Base-by-base conservation (phyloP, 139 green algal species). In the Nannochloris sp. region DNA sequence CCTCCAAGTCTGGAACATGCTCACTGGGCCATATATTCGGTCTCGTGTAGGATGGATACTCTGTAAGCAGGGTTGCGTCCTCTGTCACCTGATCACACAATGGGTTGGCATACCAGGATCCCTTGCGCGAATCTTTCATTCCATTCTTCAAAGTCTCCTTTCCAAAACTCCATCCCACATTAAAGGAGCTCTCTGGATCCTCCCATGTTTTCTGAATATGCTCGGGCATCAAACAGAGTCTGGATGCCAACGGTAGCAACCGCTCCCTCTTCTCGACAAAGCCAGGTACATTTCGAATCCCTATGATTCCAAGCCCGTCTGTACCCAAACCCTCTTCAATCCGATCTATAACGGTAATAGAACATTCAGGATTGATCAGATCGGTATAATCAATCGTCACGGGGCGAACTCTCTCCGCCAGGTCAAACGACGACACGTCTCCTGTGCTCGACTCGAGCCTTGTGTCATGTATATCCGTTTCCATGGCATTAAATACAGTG, bases 101-200 rank as follows among this genome's bases (percentile, higher is more conserved):
- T 3, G 84, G 84, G 69, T 91, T 92, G 53, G 78, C 84, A 31
- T 92, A 91, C 60, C 67, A 90, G 33, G 56, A 76, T 51, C 77
- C 78, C 64, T 89, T 89, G 60, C 74, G 40, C 12, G 36, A 76
- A 71, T 92, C 85, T 0, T 48, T 67, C 10, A 48, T 14, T 0
- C 85, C 85, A 57, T 59, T 62, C 10, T 57, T 50, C 26, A 92
- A 71, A 11, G 44, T 56, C 56, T 92, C 85, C 67, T 70, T 73
- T 23, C 85, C 85, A 55, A 84, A 79, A 8, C 56, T 77, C 85
- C 85, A 92, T 0, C 85, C 85, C 17, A 89, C 68, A 65, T 77
- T 87, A 73, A 85, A 92, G 17, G 26, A 31, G 48, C 62, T 79
- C 3, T 30, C 45, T 2, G 70, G 28, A 36, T 90, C 77, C 50